These are phyloP conservation scores for Apostasia shenzhenica DNA, from an alignment of 106 monocot species.

Conservation along the genomic window DNA sequence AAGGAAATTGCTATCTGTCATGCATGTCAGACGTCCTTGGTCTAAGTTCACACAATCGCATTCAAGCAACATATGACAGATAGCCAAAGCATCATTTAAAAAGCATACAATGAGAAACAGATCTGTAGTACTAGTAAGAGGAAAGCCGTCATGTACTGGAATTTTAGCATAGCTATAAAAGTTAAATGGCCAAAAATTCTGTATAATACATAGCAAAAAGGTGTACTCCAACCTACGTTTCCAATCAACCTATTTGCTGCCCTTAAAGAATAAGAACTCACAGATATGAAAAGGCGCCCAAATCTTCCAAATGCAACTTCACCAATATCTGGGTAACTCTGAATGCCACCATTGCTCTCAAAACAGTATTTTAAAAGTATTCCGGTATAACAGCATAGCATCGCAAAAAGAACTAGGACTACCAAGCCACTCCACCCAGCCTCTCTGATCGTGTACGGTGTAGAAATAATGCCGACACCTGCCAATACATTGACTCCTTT, in stretches of 20 bases:
- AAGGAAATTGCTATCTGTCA: too few species aligned
- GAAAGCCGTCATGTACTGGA: too few species aligned
- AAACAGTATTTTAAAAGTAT: conserved; percentile 84
- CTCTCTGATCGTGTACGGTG: conserved; percentile 77
- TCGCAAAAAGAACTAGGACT: conserved; percentile 60
- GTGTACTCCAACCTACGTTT: not conserved
- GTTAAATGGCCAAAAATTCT: too few species aligned
- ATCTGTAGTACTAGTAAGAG: too few species aligned
- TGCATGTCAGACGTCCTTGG: too few species aligned
- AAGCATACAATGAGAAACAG: too few species aligned
- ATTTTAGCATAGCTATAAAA: too few species aligned
- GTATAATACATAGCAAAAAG: too few species aligned
- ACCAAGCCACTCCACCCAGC: conserved; percentile 85
- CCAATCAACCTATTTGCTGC: not conserved
- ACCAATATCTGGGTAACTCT: conserved; percentile 87
- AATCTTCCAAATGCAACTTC: conserved; percentile 94
- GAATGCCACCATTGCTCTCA: conserved; percentile 88
- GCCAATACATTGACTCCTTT: conserved; percentile 87
- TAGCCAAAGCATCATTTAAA: too few species aligned
- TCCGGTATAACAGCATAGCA: conserved; percentile 86
- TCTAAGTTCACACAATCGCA: too few species aligned
- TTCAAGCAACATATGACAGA: too few species aligned
- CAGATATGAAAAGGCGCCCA: conserved; percentile 81
- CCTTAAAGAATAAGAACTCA: conserved; percentile 30
- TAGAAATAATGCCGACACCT: conserved; percentile 87